phyloP scores from a whole-genome alignment of 352 stramenopile species.

The Phytophthora hybrid region DNA sequence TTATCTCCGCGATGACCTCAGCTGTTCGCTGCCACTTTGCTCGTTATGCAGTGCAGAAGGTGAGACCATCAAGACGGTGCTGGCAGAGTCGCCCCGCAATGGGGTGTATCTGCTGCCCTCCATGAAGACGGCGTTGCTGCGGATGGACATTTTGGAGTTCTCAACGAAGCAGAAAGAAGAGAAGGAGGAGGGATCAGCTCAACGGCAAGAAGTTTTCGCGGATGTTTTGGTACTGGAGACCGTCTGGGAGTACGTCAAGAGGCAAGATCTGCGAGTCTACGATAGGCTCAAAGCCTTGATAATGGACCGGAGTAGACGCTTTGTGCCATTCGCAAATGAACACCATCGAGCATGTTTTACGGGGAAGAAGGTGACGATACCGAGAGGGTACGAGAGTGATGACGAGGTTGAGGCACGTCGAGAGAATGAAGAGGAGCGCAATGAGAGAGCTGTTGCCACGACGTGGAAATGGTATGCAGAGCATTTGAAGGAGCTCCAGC shows the following conservation, averaged over 20 bases:
- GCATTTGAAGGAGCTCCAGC: neutral
- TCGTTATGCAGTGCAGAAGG: constrained; percentile 44
- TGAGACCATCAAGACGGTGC: constrained; percentile 46
- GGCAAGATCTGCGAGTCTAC: constrained; percentile 68
- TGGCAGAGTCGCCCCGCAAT: constrained; percentile 54
- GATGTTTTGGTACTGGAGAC: constrained; percentile 91
- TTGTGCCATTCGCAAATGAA: too few species aligned
- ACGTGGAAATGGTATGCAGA: neutral
- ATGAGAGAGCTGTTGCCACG: neutral
- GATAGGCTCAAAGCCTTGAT: neutral
- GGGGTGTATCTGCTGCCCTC: constrained; percentile 76
- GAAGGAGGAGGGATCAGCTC: neutral
- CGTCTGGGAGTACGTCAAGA: constrained; percentile 86
- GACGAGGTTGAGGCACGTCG: neutral
- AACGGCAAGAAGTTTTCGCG: constrained; percentile 45
- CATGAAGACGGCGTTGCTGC: constrained; percentile 83
- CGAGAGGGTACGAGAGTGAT: too few species aligned
- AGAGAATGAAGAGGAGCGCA: neutral
- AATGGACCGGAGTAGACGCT: neutral
- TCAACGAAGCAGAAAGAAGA: constrained; percentile 64
- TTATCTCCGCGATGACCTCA: constrained; percentile 86
- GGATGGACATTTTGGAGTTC: constrained; percentile 90
- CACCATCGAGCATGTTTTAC: too few species aligned
- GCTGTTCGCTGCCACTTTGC: constrained; percentile 63
- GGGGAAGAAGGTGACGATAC: too few species aligned